Conservation (phyloP, 2,329 filamentous ascomycete genomes). For the Colletotrichum shisoi region DNA sequence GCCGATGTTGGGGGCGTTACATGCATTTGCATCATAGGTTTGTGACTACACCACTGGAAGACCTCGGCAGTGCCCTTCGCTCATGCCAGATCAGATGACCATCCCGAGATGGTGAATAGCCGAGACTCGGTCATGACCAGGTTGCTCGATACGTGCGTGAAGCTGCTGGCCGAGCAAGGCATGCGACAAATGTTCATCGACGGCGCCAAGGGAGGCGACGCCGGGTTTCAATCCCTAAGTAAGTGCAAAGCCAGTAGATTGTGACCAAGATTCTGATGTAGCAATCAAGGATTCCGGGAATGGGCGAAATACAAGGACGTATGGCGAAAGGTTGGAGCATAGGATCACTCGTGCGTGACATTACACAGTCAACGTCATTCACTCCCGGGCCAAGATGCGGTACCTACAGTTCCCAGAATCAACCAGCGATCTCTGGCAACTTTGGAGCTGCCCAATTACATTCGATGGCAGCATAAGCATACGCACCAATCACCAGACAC, state of each 20-base stretch:
- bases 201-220: constrained; percentile 59
- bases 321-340: constrained; percentile 49
- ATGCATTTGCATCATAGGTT: constrained; percentile 67
- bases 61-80: not conserved
- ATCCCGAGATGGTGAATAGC: constrained; percentile 53
- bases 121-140: constrained; percentile 61
- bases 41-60: constrained; percentile 42
- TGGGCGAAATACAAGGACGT: constrained; percentile 67
- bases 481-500: not conserved
- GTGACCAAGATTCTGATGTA: constrained; percentile 19
- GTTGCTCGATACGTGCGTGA: constrained; percentile 62
- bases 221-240: constrained; percentile 63
- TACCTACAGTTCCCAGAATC: not conserved
- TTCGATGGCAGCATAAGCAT: not conserved
- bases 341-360: constrained; percentile 1
- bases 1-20: constrained; percentile 64
- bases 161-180: constrained; percentile 56
- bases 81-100: constrained; percentile 50
- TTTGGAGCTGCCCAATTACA: not conserved
- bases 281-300: constrained; percentile 60
- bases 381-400: not conserved
- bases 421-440: not conserved
- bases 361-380: not conserved
- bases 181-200: constrained; percentile 66
- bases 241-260: constrained; percentile 41